Base-by-base conservation (phyloP, 495 filamentous ascomycete species). In the Penicillium argentinense region DNA sequence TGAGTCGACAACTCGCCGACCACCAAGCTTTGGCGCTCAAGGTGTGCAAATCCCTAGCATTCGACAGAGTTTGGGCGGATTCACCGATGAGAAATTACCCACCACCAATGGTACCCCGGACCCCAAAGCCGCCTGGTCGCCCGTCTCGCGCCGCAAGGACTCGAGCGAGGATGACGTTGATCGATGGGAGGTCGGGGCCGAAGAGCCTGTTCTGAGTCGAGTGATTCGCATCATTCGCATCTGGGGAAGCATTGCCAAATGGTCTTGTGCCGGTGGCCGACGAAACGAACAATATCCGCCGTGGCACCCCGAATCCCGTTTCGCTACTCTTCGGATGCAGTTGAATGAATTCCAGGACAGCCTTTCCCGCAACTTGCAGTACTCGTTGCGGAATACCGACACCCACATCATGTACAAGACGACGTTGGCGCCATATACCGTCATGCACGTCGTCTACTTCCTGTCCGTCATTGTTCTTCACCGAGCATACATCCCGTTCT, bases 401-500 rank as follows among this genome's bases (percentile, higher is more conserved):
- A 87, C 83, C 12, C 87, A 93, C 57, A 86, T 89, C 60, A 85
- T 83, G 49, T 82, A 85, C 54, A 83, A 83, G 51, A 68, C 67
- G 45, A 87, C 81, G 2, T 81, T 87, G 12, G 85, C 86, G 25
- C 74, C 82, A 2, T 96, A 88, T 53, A 84, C 85, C 4, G 74
- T 89, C 16, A 75, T 93, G 64, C 89, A 96, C 56, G 83, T 87
- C 49, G 81, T 89, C 4, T 85, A 86, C 53, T 83, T 84, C 24
- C 70, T 95, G 5, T 91, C 85, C 47, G 73, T 80, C 26, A 88
- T 96, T 42, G 83, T 89, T 58, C 74, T 95, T 17, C 86, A 93
- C 62, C 78, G 88, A 47, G 83, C 90, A 56, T 91, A 88, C 57
- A 76, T 95, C 21, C 88, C 89, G 0, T 93, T 92, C 60, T 76